A percentile compares a stretch with the other conserved stretches of the same genome.
Evolutionary conservation across 2,329 filamentous ascomycete genomes (phyloP).

Genomic region (Albifimbria verrucaria): DNA sequence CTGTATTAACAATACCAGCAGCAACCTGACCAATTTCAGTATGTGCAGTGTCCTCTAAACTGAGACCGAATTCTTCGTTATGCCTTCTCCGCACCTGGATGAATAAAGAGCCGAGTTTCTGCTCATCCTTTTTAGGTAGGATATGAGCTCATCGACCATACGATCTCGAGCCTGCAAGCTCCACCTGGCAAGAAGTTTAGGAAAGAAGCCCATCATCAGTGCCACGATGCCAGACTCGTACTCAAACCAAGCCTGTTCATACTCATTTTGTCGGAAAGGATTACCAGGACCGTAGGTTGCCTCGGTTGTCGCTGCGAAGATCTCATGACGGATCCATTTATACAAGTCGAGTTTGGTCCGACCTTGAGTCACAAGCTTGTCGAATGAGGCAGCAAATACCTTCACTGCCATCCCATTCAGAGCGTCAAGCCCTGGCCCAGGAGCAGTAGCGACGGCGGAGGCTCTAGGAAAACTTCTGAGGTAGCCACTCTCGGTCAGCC

Average conservation of each 20-base stretch:
- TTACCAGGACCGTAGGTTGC: not conserved
- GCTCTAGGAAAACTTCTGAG: not conserved
- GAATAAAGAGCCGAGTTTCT: not conserved
- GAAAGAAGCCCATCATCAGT: slow-evolving; percentile 2
- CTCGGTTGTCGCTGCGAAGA: not conserved
- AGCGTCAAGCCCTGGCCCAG: not conserved
- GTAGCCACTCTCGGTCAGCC: not conserved
- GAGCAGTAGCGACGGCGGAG: not conserved
- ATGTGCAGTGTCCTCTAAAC: not conserved
- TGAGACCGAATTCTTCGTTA: not conserved
- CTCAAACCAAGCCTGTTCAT: not conserved
- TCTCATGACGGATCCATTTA: slow-evolving; percentile 1
- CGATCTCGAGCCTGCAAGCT: not conserved
- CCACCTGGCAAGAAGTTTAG: not conserved
- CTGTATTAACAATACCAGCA: slow-evolving; percentile 1
- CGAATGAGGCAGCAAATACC: not conserved
- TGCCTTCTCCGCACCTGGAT: not conserved
- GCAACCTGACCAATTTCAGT: slow-evolving; percentile 1
- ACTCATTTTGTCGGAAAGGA: not conserved
- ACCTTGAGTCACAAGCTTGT: not conserved
- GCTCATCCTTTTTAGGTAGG: not conserved
- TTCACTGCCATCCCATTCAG: not conserved
- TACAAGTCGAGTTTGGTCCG: not conserved
- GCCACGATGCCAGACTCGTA: slow-evolving; percentile 1
- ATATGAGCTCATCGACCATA: not conserved